Percentiles rank a stretch among this genome's conserved stretches.
phyloP scores from a whole-genome alignment of 2,329 filamentous ascomycete species.

The Arthrobotrys sinensis region DNA sequence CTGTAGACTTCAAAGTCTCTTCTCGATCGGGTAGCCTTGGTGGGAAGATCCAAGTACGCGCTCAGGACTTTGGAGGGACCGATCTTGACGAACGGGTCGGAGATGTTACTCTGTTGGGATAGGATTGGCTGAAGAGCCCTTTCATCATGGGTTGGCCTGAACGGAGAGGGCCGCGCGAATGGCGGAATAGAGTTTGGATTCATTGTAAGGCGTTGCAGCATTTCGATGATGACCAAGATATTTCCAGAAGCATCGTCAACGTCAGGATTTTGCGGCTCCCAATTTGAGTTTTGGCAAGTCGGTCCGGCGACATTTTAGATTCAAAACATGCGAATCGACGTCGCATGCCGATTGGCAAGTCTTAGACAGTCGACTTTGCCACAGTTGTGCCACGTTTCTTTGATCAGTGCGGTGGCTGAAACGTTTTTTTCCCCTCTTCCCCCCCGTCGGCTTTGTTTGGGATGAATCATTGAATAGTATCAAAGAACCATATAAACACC shows the following conservation, averaged over 20 bases:
- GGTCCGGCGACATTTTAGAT: conserved; percentile 7
- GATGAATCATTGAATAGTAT: conserved; percentile 18
- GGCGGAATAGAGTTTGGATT: neutral
- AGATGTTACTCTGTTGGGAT: neutral
- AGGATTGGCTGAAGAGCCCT: conserved; percentile 13
- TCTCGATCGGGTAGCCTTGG: conserved; percentile 22
- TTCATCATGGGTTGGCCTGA: neutral
- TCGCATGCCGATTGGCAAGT: conserved; percentile 1
- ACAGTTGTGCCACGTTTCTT: conserved; percentile 25
- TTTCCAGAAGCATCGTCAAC: conserved; percentile 25
- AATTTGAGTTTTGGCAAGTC: conserved; percentile 14
- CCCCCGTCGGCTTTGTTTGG: conserved; percentile 2
- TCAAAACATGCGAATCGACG: conserved; percentile 19
- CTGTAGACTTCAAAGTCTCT: conserved; percentile 43
- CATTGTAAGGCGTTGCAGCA: neutral
- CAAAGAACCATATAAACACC: conserved; percentile 2
- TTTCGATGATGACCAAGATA: conserved; percentile 8
- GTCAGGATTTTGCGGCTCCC: neutral
- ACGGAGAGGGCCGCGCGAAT: conserved; percentile 2
- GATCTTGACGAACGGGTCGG: conserved; percentile 43
- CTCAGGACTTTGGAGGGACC: conserved; percentile 38
- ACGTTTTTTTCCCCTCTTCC: conserved; percentile 4
- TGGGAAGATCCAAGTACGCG: conserved; percentile 43
- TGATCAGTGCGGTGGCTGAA: conserved; percentile 48
- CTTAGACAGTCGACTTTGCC: conserved; percentile 15